phyloP scores from a whole-genome alignment of 768 basidiomycete genomes.

The Suillus bovinus region DNA sequence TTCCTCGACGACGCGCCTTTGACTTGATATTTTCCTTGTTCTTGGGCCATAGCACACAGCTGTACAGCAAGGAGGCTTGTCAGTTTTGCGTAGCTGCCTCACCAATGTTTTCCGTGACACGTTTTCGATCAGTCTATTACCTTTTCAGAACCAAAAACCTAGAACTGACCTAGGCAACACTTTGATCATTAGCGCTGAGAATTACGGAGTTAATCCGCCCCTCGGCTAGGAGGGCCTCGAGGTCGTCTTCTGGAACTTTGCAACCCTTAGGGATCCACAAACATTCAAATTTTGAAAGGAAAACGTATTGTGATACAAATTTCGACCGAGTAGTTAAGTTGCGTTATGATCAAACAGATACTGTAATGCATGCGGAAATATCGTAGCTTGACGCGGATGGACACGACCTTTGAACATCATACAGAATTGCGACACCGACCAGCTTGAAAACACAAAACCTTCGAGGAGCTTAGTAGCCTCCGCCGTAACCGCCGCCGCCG shows the following conservation, averaged over 20 bases:
- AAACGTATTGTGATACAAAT: constrained; percentile 3
- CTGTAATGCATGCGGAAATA: constrained; percentile 7
- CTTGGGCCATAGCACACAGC: not conserved
- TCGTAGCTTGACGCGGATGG: constrained; percentile 1
- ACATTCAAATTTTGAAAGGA: not conserved
- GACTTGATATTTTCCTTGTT: not conserved
- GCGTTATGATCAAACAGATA: constrained; percentile 5
- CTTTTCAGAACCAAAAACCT: constrained; percentile 2
- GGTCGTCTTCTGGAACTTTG: not conserved
- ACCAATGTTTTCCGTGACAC: not conserved
- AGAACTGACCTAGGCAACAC: not conserved
- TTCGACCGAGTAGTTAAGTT: constrained; percentile 5
- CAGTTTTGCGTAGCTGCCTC: not conserved
- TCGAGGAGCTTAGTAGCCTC: not conserved
- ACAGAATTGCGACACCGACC: constrained; percentile 6
- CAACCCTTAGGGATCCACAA: not conserved
- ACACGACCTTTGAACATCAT: constrained; percentile 7
- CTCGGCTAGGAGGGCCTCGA: not conserved
- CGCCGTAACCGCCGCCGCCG: constrained; percentile 11
- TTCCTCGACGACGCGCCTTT: not conserved
- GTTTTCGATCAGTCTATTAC: not conserved
- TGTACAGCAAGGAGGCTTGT: not conserved
- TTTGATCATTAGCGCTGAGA: not conserved
- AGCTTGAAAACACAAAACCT: not conserved
- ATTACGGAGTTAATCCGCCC: not conserved